Evolutionary conservation across 2,329 filamentous ascomycete species (phyloP).

Genomic region (Aspergillus fijiensis): DNA sequence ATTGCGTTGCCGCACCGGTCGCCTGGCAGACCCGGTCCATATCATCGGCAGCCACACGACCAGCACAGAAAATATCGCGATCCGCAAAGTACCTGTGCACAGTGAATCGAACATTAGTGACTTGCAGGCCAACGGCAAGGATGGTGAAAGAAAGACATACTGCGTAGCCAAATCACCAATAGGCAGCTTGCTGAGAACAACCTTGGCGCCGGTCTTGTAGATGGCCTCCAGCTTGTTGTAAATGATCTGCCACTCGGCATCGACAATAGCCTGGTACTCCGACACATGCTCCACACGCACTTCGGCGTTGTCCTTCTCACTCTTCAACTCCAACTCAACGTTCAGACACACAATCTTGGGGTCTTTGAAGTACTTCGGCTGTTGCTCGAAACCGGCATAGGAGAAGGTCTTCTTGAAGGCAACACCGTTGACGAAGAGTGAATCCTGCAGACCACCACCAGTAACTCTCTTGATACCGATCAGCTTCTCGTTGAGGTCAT

Average conservation of each 20-base stretch:
- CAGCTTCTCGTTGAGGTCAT: constrained; percentile 94
- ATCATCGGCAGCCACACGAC: constrained; percentile 85
- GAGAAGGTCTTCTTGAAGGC: constrained; percentile 99
- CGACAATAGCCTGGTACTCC: constrained; percentile 98
- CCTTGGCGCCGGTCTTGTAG: constrained; percentile 91
- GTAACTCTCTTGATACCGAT: constrained; percentile 99
- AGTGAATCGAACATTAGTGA: background rate
- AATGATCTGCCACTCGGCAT: constrained; percentile 99
- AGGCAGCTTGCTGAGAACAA: constrained; percentile 93
- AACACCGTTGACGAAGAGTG: constrained; percentile 94
- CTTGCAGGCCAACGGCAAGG: background rate
- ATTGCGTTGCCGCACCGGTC: constrained; percentile 87
- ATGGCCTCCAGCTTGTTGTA: constrained; percentile 98
- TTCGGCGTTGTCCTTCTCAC: constrained; percentile 98
- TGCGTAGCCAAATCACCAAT: constrained; percentile 98
- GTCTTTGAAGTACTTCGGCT: constrained; percentile 91
- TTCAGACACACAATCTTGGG: constrained; percentile 97
- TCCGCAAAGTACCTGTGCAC: constrained; percentile 76
- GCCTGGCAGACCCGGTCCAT: constrained; percentile 96
- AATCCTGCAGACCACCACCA: constrained; percentile 92
- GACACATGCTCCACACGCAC: constrained; percentile 97
- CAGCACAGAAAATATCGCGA: constrained; percentile 96
- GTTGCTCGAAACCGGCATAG: constrained; percentile 98
- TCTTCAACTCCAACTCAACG: constrained; percentile 97
- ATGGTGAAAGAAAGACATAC: constrained; percentile 38